These are phyloP conservation scores for Fusarium aywerte DNA, from an alignment of 2,329 filamentous ascomycete species.

Conservation along the genomic window DNA sequence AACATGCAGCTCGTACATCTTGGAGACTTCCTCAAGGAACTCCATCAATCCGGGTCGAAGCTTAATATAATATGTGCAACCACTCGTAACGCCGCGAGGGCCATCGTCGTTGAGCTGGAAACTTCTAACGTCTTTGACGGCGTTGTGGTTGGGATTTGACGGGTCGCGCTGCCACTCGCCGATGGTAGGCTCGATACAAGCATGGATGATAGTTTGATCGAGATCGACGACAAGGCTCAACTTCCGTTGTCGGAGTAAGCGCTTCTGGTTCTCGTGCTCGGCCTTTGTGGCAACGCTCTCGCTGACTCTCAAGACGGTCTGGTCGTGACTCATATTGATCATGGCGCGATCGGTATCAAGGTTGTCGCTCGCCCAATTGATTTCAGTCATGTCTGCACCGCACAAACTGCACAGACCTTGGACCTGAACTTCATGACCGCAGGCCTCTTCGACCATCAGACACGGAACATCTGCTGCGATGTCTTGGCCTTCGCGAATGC, in stretches of 20 bases:
- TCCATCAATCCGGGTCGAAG: conserved; percentile 85
- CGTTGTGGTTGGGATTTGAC: conserved; percentile 88
- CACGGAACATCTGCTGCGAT: conserved; percentile 68
- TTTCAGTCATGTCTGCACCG: conserved; percentile 95
- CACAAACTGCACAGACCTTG: conserved; percentile 91
- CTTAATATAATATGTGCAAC: conserved; percentile 99
- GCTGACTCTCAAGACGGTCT: conserved; percentile 87
- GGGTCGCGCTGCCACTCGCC: conserved; percentile 94
- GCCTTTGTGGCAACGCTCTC: conserved; percentile 80
- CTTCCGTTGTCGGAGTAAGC: conserved; percentile 82
- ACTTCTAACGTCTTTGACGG: conserved; percentile 85
- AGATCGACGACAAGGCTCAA: conserved; percentile 95
- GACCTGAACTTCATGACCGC: conserved; percentile 90
- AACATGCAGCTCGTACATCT: conserved; percentile 93
- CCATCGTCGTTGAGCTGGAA: conserved; percentile 93
- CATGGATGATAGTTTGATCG: conserved; percentile 98
- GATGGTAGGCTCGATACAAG: conserved; percentile 95
- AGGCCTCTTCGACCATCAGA: conserved; percentile 88
- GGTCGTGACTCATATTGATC: conserved; percentile 95
- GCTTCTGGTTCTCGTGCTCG: conserved; percentile 86
- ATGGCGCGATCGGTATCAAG: conserved; percentile 86
- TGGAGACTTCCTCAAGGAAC: conserved; percentile 81
- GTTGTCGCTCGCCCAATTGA: conserved; percentile 83
- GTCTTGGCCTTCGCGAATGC: conserved; percentile 73
- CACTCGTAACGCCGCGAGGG: conserved; percentile 72